Percentiles rank a stretch among this genome's conserved stretches.
These are phyloP conservation scores for Cenchrus americanus DNA, from an alignment of 176 grass and related monocot species.

Conservation along the genomic window DNA sequence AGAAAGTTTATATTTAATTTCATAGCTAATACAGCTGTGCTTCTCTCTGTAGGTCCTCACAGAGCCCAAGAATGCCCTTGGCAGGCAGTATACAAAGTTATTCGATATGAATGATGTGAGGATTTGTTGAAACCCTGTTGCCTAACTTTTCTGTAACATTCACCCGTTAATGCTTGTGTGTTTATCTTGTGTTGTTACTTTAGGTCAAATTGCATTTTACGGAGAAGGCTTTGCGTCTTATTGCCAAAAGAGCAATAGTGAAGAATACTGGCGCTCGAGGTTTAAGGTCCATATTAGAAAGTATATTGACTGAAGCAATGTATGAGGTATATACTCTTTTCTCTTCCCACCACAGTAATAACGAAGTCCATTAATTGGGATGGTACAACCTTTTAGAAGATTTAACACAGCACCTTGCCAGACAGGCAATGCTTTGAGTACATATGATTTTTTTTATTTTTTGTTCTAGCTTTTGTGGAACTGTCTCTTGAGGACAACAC, in stretches of 20 bases:
- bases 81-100: conserved; percentile 66
- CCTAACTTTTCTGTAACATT: conserved; percentile 4
- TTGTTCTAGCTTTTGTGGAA: conserved; percentile 12
- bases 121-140: neutral
- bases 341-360: neutral
- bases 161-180: neutral
- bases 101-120: conserved; percentile 75
- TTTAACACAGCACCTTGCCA: neutral
- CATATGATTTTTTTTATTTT: neutral
- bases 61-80: conserved; percentile 69
- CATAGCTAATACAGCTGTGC: conserved; percentile 9
- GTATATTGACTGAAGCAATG: conserved; percentile 70
- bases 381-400: neutral
- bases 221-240: conserved; percentile 58
- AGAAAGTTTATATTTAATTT: neutral
- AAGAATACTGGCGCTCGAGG: conserved; percentile 77
- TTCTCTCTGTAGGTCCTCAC: conserved; percentile 58
- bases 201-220: conserved; percentile 78
- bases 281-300: conserved; percentile 72
- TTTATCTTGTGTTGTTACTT: neutral
- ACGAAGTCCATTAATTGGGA: conserved; percentile 2
- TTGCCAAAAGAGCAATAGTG: conserved; percentile 66
- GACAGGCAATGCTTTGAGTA: neutral
- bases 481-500: neutral
- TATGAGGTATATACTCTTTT: conserved; percentile 57